Base-by-base conservation (phyloP, 352 stramenopile species). In the Globisporangium uncinulatum region DNA sequence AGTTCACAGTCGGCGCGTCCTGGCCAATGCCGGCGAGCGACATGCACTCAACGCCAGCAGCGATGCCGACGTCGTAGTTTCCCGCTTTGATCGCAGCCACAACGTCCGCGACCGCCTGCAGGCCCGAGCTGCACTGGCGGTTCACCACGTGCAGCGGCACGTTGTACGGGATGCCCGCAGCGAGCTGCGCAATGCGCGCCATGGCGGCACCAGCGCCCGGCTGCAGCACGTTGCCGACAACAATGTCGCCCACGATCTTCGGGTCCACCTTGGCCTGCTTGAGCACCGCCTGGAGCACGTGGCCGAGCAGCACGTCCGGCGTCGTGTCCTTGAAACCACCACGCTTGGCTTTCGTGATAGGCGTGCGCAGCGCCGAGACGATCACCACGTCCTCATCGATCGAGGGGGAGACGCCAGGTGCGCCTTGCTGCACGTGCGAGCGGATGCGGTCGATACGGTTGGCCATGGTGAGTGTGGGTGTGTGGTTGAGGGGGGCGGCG, bases 241-340 rank as follows among this genome's bases (percentile, higher is more conserved):
- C 73, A 7, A 96, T 65, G 61, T 95, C 87, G 15, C 78, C 83
- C 20, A 96, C 73, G 49, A 83, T 63, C 61, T 82, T 82, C 1
- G 81, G 70, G 63, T 90, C 76, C 7, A 97, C 59, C 63, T 92
- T 89, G 44, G 83, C 79, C 61, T 94, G 76, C 61, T 89, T 79
- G 32, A 97, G 60, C 31, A 96, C 77, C 7, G 83, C 86, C 63
- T 78, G 63, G 24, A 97, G 76, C 46, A 96, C 76, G 61, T 89
- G 82, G 58, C 79, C 76, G 24, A 97, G 83, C 51, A 97, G 70
- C 34, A 94, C 86, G 60, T 97, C 90, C 32, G 90, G 87, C 41
- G 86, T 96, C 13, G 87, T 96, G 70, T 97, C 86, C 75, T 96
- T 96, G 69, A 97, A 97, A 20, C 77, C 85, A 31, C 90, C 90